Conservation (phyloP, 148 eudicot genomes). For the Fallopia convolvulus region DNA sequence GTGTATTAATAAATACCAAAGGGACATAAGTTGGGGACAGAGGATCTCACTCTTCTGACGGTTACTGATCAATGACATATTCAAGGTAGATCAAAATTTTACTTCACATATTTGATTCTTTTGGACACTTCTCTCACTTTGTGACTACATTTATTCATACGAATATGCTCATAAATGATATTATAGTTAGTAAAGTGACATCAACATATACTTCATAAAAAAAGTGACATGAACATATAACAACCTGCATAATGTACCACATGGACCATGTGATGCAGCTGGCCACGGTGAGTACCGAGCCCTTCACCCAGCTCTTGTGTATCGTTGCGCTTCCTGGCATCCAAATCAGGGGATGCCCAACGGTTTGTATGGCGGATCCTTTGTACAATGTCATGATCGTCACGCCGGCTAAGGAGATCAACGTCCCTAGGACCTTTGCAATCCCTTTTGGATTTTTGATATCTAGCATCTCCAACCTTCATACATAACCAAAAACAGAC, state of each 20-base stretch:
- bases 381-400: conserved; percentile 59
- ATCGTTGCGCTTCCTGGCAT: conserved; percentile 23
- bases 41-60: no score
- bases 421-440: conserved; percentile 55
- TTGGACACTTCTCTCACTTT: no score
- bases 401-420: conserved; percentile 59
- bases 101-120: no score
- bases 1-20: no score
- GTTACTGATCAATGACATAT: no score
- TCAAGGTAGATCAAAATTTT: no score
- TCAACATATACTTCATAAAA: no score
- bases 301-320: conserved; percentile 51
- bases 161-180: no score
- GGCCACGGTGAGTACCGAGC: conserved; percentile 44
- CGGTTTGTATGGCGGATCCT: conserved; percentile 37
- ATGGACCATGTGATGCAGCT: conserved; percentile 67
- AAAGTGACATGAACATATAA: no score
- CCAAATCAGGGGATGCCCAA: conserved; percentile 38
- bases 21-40: no score
- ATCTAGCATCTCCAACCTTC: conserved; percentile 52
- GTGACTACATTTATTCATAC: no score
- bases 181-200: no score
- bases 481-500: neutral
- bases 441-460: conserved; percentile 43
- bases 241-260: conserved; percentile 52